Conservation (phyloP, 1,284 basidiomycete genomes). For the Psilocybe mexicana region DNA sequence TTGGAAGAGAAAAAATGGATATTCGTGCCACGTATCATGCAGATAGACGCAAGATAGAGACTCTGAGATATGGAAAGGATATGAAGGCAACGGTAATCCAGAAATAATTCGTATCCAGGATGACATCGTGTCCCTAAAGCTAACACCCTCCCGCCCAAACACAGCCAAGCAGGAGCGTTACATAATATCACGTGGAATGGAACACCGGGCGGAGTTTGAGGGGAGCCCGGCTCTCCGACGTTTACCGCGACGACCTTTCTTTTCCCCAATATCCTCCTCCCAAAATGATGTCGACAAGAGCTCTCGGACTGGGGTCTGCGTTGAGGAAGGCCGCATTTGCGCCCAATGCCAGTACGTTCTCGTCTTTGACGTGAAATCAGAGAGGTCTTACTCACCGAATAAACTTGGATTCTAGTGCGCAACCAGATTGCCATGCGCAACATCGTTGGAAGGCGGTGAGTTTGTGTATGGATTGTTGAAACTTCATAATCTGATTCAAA, state of each 20-base stretch:
- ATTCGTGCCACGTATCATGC: neutral
- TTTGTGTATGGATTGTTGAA: neutral
- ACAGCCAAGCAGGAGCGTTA: neutral
- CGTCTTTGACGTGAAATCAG: neutral
- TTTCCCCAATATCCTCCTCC: neutral
- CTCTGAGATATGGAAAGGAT: neutral
- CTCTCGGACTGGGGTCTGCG: conserved; percentile 50
- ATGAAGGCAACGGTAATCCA: neutral
- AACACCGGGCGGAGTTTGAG: conserved; percentile 20
- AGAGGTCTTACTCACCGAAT: conserved; percentile 1
- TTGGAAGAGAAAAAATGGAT: neutral
- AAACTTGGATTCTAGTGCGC: conserved; percentile 33
- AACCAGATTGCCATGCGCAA: conserved; percentile 47
- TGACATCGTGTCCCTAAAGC: neutral
- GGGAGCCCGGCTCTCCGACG: conserved; percentile 13
- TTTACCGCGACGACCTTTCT: conserved; percentile 11
- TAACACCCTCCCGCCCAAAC: neutral
- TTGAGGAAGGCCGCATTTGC: conserved; percentile 52
- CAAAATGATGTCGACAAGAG: conserved; percentile 34
- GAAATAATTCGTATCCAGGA: neutral
- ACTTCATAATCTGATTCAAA: neutral
- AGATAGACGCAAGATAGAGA: neutral
- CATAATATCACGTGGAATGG: conserved; percentile 15
- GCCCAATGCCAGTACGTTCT: conserved; percentile 47
- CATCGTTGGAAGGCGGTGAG: conserved; percentile 49